A percentile compares a stretch with the other conserved stretches of the same genome.
Conservation (phyloP, 352 stramenopile species). For the Stramenopiles sp. region DNA sequence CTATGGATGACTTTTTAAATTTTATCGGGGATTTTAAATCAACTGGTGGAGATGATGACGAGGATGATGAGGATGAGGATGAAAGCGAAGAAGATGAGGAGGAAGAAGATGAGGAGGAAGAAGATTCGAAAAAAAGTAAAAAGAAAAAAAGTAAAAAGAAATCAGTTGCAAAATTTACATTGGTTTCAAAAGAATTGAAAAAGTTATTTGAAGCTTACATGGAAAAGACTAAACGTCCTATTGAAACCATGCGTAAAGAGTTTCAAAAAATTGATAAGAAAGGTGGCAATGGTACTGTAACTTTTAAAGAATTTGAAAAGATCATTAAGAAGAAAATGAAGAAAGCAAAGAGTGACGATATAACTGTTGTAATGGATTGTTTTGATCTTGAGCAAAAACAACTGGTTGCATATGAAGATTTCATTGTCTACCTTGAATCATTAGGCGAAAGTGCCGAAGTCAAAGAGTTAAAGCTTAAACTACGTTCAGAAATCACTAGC, state of each 20-base stretch:
- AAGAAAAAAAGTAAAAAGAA: too few relatives aligned
- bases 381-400: not conserved
- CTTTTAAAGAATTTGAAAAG: not conserved
- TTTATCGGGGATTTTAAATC: not conserved
- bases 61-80: not conserved
- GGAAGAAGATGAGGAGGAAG: too few relatives aligned
- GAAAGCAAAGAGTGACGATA: not conserved
- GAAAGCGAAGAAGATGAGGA: not conserved
- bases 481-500: not conserved
- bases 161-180: not conserved
- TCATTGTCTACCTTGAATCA: not conserved
- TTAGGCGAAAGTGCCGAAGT: not conserved
- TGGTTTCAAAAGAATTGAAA: not conserved
- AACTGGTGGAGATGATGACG: not conserved
- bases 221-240: not conserved
- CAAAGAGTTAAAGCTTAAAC: not conserved
- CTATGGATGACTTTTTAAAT: not conserved
- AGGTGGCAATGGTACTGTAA: not conserved
- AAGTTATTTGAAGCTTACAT: not conserved
- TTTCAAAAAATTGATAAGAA: not conserved
- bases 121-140: too few relatives aligned
- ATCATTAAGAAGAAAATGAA: not conserved
- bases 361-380: not conserved
- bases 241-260: not conserved
- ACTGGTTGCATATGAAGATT: not conserved